Percentiles rank a stretch among this genome's conserved stretches.
phyloP scores from a whole-genome alignment of 2,329 filamentous ascomycete species.

The Alternaria ventricosa region DNA sequence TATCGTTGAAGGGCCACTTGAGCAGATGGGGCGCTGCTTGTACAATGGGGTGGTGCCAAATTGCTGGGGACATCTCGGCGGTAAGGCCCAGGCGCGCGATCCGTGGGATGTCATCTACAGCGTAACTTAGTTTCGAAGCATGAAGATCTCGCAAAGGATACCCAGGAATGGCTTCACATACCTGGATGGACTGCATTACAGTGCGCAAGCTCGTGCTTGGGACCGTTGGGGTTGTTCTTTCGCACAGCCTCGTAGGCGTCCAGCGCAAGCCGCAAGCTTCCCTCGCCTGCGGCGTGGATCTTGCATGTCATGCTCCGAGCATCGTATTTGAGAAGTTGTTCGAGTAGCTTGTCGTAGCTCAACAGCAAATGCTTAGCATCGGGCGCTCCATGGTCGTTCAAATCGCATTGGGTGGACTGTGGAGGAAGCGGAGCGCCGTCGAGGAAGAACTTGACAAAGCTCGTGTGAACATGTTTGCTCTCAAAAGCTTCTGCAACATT shows the following conservation, averaged over 20 bases:
- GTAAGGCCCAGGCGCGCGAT: constrained; percentile 39
- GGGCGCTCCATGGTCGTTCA: constrained; percentile 32
- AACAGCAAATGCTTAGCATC: constrained; percentile 27
- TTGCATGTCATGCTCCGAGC: constrained; percentile 42
- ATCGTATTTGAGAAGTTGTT: constrained; percentile 39
- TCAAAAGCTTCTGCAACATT: constrained; percentile 6
- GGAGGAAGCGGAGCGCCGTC: constrained; percentile 38
- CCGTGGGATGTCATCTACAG: constrained; percentile 34
- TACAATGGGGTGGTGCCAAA: not conserved
- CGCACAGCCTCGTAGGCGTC: constrained; percentile 38
- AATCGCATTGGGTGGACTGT: constrained; percentile 34
- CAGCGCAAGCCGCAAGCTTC: constrained; percentile 38
- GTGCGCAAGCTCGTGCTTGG: constrained; percentile 45
- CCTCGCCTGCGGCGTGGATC: constrained; percentile 43
- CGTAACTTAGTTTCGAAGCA: not conserved
- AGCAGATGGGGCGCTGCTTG: constrained; percentile 23
- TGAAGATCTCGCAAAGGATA: not conserved
- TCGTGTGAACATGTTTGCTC: constrained; percentile 37
- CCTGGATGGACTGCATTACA: constrained; percentile 27
- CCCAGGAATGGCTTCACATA: constrained; percentile 1
- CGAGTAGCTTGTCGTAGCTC: constrained; percentile 21
- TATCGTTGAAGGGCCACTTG: constrained; percentile 38
- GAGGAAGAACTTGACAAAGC: constrained; percentile 47
- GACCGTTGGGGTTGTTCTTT: constrained; percentile 30
- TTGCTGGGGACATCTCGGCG: constrained; percentile 44